Conservation (phyloP, 441 rosid species). For the Sinapis alba region DNA sequence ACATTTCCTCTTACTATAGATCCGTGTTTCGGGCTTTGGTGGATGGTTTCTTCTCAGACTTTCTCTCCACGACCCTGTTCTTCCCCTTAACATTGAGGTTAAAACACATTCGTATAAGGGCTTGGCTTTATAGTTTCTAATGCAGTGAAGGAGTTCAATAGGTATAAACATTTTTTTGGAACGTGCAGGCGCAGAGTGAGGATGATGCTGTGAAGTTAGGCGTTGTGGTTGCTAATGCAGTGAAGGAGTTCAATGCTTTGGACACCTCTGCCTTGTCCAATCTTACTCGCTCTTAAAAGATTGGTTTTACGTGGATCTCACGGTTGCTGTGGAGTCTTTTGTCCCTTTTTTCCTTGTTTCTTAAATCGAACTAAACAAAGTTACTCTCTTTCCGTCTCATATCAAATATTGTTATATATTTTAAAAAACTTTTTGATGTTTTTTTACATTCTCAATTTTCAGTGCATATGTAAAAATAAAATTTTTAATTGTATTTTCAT, state of each 20-base stretch:
- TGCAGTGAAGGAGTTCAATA: neutral
- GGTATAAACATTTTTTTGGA: neutral
- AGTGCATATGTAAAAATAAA: neutral
- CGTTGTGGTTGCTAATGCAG: constrained; percentile 64
- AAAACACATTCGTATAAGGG: neutral
- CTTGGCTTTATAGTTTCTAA: neutral
- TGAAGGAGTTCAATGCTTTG: constrained; percentile 74
- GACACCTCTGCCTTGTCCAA: constrained; percentile 80
- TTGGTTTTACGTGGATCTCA: neutral
- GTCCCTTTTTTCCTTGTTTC: neutral
- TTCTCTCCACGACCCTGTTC: constrained; percentile 97
- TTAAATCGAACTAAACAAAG: neutral
- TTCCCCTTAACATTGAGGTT: constrained; percentile 99
- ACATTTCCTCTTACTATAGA: constrained; percentile 51
- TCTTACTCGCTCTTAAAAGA: constrained; percentile 51
- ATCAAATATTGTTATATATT: neutral
- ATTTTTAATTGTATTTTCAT: too few relatives aligned
- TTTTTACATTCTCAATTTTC: neutral
- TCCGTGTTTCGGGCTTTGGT: constrained; percentile 87
- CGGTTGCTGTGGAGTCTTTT: neutral
- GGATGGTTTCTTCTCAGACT: constrained; percentile 99
- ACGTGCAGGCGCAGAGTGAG: constrained; percentile 67
- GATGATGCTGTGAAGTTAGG: constrained; percentile 82
- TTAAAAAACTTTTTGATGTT: neutral
- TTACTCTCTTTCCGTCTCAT: neutral